A percentile compares a stretch with the other conserved stretches of the same genome.
Conservation (phyloP, 805 yeast species). For the Candida dajiaensis region DNA sequence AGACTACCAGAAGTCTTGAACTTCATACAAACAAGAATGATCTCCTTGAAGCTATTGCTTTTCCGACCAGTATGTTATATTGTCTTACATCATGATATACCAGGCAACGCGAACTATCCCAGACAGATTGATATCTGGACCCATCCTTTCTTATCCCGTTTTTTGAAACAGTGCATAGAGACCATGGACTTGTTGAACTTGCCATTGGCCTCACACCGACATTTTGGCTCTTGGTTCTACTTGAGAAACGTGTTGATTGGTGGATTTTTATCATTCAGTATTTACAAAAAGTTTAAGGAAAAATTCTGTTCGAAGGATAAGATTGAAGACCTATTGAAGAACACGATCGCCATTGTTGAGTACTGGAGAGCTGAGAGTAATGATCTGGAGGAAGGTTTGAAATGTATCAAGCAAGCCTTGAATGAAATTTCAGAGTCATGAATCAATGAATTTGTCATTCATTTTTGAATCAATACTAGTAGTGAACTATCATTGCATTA, state of each 20-base stretch:
- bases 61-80: slow-evolving; percentile 19
- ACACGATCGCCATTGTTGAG: slow-evolving; percentile 7
- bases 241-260: slow-evolving; percentile 12
- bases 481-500: no score
- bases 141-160: slow-evolving; percentile 11
- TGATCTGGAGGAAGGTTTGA: slow-evolving; percentile 10
- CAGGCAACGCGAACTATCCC: slow-evolving; percentile 1
- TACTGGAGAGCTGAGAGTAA: slow-evolving; percentile 21
- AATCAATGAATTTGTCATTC: not conserved
- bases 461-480: no score
- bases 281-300: slow-evolving; percentile 10
- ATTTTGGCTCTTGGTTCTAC: slow-evolving; percentile 24
- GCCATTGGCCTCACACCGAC: slow-evolving; percentile 21
- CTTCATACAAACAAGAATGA: slow-evolving; percentile 19
- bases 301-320: slow-evolving; percentile 8
- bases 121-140: not conserved
- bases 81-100: slow-evolving; percentile 13
- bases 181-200: slow-evolving; percentile 16
- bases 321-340: slow-evolving; percentile 4
- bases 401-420: slow-evolving; percentile 2
- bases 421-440: slow-evolving; percentile 1
- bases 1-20: slow-evolving; percentile 18
- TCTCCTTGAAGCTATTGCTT: slow-evolving; percentile 14
- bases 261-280: slow-evolving; percentile 4
- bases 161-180: slow-evolving; percentile 15